Conservation (phyloP, 2,329 filamentous ascomycete species). For the Didymellaceae sp. region DNA sequence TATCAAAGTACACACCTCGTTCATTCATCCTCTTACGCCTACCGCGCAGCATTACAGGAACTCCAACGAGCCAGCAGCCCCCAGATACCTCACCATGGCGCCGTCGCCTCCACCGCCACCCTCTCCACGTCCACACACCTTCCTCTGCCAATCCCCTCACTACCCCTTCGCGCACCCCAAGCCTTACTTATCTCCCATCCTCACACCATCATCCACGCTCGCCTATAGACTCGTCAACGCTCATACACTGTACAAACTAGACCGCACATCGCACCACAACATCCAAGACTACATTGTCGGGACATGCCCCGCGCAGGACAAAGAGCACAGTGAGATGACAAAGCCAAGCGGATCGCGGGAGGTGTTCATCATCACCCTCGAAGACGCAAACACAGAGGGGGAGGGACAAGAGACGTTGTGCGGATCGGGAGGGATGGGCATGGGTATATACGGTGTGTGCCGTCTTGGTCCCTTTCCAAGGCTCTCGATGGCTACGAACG, state of each 20-base stretch:
- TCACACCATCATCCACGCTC: not conserved
- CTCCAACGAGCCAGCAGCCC: no score
- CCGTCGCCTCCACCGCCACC: no score
- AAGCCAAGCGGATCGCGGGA: slow-evolving; percentile 10
- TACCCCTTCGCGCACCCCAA: not conserved
- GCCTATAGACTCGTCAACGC: not conserved
- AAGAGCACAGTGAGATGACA: slow-evolving; percentile 7
- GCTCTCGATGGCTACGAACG: slow-evolving; percentile 10
- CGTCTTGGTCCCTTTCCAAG: no score
- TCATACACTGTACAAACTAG: slow-evolving; percentile 1
- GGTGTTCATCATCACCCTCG: slow-evolving; percentile 1
- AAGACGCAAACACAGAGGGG: not conserved
- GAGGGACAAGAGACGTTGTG: slow-evolving; percentile 4
- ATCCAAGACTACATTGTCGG: slow-evolving; percentile 7
- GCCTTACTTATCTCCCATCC: not conserved
- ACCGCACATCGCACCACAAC: slow-evolving; percentile 1
- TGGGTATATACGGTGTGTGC: not conserved
- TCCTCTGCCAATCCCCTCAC: not conserved
- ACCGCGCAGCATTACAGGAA: no score
- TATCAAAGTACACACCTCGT: no score
- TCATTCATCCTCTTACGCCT: no score
- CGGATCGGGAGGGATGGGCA: not conserved
- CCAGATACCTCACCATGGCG: no score
- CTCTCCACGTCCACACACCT: not conserved
- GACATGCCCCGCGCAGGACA: not conserved